A percentile compares a stretch with the other conserved stretches of the same genome.
Evolutionary conservation across 495 filamentous ascomycete species (phyloP).

Genomic region (Neurospora tetrasperma): DNA sequence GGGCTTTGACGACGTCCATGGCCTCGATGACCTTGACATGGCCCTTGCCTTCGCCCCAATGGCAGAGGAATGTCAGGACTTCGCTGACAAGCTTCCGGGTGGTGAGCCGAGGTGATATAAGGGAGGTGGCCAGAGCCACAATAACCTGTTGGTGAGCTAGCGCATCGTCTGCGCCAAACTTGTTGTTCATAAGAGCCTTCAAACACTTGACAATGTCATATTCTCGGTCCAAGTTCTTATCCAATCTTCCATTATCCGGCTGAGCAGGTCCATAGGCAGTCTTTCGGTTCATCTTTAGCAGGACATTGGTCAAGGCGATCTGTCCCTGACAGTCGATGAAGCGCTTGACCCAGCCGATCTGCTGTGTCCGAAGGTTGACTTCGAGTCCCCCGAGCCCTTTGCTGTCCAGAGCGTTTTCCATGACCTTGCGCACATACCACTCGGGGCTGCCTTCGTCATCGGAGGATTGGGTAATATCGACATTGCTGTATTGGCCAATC

Average conservation of each 20-base stretch:
- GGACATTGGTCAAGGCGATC: slow-evolving; percentile 88
- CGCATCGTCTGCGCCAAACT: slow-evolving; percentile 97
- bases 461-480: slow-evolving; percentile 56
- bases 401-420: slow-evolving; percentile 87
- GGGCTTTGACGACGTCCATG: slow-evolving; percentile 81
- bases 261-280: slow-evolving; percentile 61
- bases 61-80: slow-evolving; percentile 91
- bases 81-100: slow-evolving; percentile 94
- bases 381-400: slow-evolving; percentile 87
- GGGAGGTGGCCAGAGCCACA: slow-evolving; percentile 73
- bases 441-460: slow-evolving; percentile 95
- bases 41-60: slow-evolving; percentile 88
- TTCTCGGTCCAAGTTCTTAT: slow-evolving; percentile 86
- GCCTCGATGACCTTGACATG: slow-evolving; percentile 89
- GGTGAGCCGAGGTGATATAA: slow-evolving; percentile 81
- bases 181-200: slow-evolving; percentile 97
- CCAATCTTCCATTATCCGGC: slow-evolving; percentile 53
- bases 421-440: slow-evolving; percentile 95
- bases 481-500: slow-evolving; percentile 47
- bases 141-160: slow-evolving; percentile 81
- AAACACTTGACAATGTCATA: slow-evolving; percentile 97
- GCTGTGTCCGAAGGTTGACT: slow-evolving; percentile 90
- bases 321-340: slow-evolving; percentile 98
- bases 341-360: slow-evolving; percentile 92
- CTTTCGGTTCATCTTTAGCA: slow-evolving; percentile 82